Evolutionary conservation across 2,329 filamentous ascomycete genomes (phyloP).

Genomic region (Escovopsis sp.): DNA sequence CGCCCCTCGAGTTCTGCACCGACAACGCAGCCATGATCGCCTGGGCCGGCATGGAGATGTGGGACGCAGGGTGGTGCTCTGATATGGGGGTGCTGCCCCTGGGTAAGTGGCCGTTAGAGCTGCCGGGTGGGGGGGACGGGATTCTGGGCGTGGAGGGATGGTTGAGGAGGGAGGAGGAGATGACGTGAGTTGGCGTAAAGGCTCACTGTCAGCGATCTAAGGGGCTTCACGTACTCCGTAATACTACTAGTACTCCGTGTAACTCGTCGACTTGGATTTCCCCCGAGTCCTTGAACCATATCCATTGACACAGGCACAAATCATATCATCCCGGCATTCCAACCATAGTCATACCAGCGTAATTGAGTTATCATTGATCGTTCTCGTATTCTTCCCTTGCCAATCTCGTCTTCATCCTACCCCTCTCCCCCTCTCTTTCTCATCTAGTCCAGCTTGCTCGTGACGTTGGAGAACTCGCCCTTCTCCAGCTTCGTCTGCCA

Average conservation of each 20-base stretch:
- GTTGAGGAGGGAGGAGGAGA: slow-evolving; percentile 13
- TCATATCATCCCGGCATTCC: no score
- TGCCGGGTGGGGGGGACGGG: slow-evolving; percentile 34
- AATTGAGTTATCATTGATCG: neutral
- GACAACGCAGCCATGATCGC: slow-evolving; percentile 98
- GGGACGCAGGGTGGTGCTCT: slow-evolving; percentile 54
- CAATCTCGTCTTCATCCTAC: neutral
- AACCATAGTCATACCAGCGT: no score
- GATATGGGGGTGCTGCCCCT: slow-evolving; percentile 43
- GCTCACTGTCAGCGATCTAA: no score
- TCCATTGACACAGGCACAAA: no score
- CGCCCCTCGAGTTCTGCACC: slow-evolving; percentile 67
- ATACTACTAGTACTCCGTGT: no score
- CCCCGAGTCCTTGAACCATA: no score
- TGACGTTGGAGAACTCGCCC: slow-evolving; percentile 96
- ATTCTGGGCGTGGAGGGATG: slow-evolving; percentile 46
- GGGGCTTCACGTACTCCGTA: no score
- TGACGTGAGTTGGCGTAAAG: no score
- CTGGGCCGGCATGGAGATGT: slow-evolving; percentile 92
- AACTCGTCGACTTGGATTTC: no score
- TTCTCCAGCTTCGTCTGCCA: slow-evolving; percentile 98
- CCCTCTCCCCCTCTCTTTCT: neutral
- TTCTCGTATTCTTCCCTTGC: neutral
- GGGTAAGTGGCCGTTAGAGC: slow-evolving; percentile 62
- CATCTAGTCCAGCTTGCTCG: slow-evolving; percentile 45